Conservation (phyloP, 306 rosid genomes). For the Oxytropis ochrocephala region DNA sequence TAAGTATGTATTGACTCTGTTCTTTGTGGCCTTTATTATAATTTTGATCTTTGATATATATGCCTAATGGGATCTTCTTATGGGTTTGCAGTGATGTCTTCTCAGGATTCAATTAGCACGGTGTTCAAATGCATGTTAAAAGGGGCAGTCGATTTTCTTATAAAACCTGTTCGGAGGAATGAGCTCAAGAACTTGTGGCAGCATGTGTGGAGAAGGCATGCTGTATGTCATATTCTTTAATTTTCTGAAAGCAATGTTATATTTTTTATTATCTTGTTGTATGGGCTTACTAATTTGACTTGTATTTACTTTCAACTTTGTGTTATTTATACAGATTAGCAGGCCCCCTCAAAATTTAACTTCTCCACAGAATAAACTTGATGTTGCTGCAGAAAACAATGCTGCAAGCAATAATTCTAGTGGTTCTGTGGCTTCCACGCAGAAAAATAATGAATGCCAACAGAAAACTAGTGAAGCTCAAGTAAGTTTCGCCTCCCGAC, state of each 20-base stretch:
- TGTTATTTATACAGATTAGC: slow-evolving; percentile 28
- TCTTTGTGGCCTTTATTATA: background rate
- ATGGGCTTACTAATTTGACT: background rate
- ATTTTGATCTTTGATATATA: background rate
- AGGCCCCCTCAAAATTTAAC: slow-evolving; percentile 29
- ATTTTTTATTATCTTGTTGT: background rate
- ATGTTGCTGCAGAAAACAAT: slow-evolving; percentile 38
- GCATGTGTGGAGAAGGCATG: slow-evolving; percentile 76
- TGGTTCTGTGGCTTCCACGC: slow-evolving; percentile 40
- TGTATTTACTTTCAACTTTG: background rate
- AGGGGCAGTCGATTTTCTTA: slow-evolving; percentile 79
- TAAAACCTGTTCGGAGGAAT: slow-evolving; percentile 74
- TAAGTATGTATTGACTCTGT: slow-evolving; percentile 52
- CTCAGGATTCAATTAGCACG: slow-evolving; percentile 54
- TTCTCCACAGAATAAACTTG: slow-evolving; percentile 26
- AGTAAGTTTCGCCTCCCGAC: slow-evolving; percentile 31
- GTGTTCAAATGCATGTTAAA: slow-evolving; percentile 65
- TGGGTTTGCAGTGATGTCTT: slow-evolving; percentile 77
- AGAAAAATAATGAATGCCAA: slow-evolving; percentile 32
- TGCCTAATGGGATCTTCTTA: slow-evolving; percentile 15
- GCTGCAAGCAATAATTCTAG: slow-evolving; percentile 40
- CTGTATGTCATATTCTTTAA: slow-evolving; percentile 40
- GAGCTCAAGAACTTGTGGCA: slow-evolving; percentile 86
- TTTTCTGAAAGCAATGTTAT: background rate
- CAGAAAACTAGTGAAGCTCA: slow-evolving; percentile 55